Conservation (phyloP, 192 early-diverging fungal species). For the Phlyctochytrium arcticum region DNA sequence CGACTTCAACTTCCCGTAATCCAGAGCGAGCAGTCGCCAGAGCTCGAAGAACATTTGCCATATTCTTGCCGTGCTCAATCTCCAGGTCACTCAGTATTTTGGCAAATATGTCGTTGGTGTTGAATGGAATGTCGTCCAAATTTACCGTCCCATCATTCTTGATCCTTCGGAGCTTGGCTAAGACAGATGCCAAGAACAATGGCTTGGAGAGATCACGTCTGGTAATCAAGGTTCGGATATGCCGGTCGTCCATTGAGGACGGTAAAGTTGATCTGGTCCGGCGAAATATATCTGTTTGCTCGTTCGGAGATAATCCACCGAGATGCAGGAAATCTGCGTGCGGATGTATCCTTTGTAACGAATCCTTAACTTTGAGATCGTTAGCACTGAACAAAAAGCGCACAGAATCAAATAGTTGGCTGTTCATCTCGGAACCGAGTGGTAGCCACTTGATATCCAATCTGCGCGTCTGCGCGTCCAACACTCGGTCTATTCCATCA, state of each 20-base stretch:
- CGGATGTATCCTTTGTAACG: background rate
- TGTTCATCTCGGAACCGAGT: background rate
- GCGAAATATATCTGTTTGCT: background rate
- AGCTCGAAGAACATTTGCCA: background rate
- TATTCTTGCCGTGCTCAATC: background rate
- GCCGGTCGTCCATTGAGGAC: background rate
- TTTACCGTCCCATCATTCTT: background rate
- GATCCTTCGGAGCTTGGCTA: background rate
- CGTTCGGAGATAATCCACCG: background rate
- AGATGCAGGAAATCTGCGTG: background rate
- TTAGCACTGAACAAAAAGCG: slow-evolving; percentile 5
- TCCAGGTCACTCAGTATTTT: background rate
- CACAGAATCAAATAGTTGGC: background rate
- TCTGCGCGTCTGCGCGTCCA: background rate
- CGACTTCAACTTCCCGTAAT: slow-evolving; percentile 1
- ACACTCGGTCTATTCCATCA: slow-evolving; percentile 4
- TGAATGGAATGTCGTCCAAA: background rate
- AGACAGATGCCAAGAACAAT: background rate
- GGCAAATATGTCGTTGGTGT: background rate
- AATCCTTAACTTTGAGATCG: background rate
- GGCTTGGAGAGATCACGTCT: background rate
- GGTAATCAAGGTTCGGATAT: background rate
- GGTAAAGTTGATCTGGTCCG: background rate
- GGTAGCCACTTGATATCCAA: slow-evolving; percentile 9
- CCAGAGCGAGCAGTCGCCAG: background rate